Evolutionary conservation across 768 basidiomycete genomes (phyloP), one percentile per base, ranked within the genome.

Genomic region (Lentinula lateritia): DNA sequence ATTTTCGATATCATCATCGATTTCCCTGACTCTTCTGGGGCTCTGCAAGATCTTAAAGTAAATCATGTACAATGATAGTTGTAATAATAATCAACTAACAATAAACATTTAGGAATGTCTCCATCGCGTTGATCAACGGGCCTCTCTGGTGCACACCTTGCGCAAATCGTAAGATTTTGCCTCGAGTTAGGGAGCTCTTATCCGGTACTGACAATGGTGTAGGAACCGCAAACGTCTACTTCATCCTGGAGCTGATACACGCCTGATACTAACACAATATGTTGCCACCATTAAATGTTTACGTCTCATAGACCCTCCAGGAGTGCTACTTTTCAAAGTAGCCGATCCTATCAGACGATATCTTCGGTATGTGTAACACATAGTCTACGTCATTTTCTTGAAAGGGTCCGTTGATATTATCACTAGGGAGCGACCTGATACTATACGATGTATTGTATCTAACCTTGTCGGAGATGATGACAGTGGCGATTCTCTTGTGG

Each of bases 1-100:
- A 89, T 98, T 18, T 98, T 97, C 69, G 93, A 96, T 65, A 97
- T 98, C 60, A 96, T 98, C 61, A 87, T 98, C 60, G 93, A 96
- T 67, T 95, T 86, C 66, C 95, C 96, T 0, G 91, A 95, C 63
- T 96, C 95, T 0, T 80, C 78, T 65, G 86, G 88, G 3, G 95
- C 94, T 0, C 74, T 98, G 18, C 82, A 89, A 61, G 97, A 99
- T 74, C 78, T 98, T 18, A 90, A 85, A 75, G 94, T 92, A 62
- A 58, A 0, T 15, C 41, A 10, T 55, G 6, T 34, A 12, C 20
- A 42, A 45, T 32, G 8, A 23, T 50, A 36, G 52, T 41, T 20
- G 5, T 59, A 52, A 4, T 15, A 41, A 20, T 15, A 43, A 20
- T 16, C n/a, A 13, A 20, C 32, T 63, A 54, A 59, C 38, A 32